Evolutionary conservation across 306 rosid genomes (phyloP).

Genomic region (Vigna radiata): DNA sequence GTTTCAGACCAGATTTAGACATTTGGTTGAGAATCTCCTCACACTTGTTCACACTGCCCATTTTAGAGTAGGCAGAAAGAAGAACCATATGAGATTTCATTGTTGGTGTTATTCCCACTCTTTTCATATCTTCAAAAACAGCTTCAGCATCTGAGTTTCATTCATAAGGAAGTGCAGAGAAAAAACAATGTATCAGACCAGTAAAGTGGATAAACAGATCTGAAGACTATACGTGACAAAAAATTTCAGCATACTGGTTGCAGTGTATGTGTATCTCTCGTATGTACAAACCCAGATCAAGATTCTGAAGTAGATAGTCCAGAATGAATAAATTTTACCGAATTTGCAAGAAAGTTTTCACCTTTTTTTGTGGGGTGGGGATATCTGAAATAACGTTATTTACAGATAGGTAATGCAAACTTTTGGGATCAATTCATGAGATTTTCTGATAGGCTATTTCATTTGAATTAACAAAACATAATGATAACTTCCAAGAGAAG

Average conservation of each 20-base stretch:
- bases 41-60: conserved; percentile 73
- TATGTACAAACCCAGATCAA: background rate
- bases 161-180: background rate
- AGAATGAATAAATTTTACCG: background rate
- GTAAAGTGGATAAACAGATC: background rate
- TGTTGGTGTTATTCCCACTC: conserved; percentile 84
- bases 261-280: background rate
- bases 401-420: background rate
- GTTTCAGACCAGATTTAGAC: conserved; percentile 71
- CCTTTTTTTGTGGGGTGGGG: background rate
- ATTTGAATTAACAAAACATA: conserved; percentile 22
- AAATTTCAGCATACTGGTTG: background rate
- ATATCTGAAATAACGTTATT: conserved; percentile 18
- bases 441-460: background rate
- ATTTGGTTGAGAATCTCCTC: conserved; percentile 80
- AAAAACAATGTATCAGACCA: background rate
- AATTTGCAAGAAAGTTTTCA: background rate
- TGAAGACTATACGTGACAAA: background rate
- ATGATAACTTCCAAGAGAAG: conserved; percentile 2
- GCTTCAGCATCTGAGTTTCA: conserved; percentile 70
- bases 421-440: conserved; percentile 1
- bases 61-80: conserved; percentile 75
- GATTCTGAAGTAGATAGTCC: background rate
- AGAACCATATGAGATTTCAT: conserved; percentile 98
- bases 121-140: conserved; percentile 79